Conservation (phyloP, 1,284 basidiomycete species). For the Omphalotus olearius region DNA sequence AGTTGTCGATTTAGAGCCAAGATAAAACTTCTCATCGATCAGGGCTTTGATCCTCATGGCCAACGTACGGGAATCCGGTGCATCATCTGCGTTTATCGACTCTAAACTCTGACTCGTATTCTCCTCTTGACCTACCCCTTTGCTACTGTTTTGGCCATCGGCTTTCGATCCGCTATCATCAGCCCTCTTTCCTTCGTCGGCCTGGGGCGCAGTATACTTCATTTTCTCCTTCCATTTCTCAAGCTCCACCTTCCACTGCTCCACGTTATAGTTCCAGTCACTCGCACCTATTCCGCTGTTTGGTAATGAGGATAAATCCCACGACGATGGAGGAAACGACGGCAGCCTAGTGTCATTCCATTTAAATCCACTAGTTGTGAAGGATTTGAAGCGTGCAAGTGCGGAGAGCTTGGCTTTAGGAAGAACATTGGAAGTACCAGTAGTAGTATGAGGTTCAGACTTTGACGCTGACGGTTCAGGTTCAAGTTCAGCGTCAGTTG, state of each 20-base stretch:
- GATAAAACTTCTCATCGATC: slow-evolving; percentile 31
- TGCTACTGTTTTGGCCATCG: not conserved
- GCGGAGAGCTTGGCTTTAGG: slow-evolving; percentile 32
- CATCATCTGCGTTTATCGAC: slow-evolving; percentile 13
- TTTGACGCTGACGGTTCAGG: too few species aligned
- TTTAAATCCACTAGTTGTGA: slow-evolving; percentile 16
- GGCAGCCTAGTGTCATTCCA: slow-evolving; percentile 10
- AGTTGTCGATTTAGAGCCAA: slow-evolving; percentile 16
- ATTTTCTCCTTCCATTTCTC: slow-evolving; percentile 12
- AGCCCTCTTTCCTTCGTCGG: not conserved
- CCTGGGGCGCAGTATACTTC: not conserved
- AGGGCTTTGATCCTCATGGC: slow-evolving; percentile 38
- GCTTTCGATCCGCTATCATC: not conserved
- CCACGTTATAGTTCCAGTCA: slow-evolving; percentile 16
- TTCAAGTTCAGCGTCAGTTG: too few species aligned
- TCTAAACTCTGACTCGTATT: slow-evolving; percentile 10
- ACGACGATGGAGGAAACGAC: slow-evolving; percentile 20
- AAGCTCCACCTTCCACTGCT: slow-evolving; percentile 12
- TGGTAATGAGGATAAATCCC: slow-evolving; percentile 15
- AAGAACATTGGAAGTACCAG: not conserved
- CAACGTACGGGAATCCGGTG: slow-evolving; percentile 34
- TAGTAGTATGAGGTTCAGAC: slow-evolving; percentile 5
- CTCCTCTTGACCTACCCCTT: slow-evolving; percentile 1
- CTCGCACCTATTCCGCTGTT: slow-evolving; percentile 9
- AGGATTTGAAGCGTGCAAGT: slow-evolving; percentile 31